phyloP scores from a whole-genome alignment of 805 yeast genomes.

The Barnettozyma wickerhamii region DNA sequence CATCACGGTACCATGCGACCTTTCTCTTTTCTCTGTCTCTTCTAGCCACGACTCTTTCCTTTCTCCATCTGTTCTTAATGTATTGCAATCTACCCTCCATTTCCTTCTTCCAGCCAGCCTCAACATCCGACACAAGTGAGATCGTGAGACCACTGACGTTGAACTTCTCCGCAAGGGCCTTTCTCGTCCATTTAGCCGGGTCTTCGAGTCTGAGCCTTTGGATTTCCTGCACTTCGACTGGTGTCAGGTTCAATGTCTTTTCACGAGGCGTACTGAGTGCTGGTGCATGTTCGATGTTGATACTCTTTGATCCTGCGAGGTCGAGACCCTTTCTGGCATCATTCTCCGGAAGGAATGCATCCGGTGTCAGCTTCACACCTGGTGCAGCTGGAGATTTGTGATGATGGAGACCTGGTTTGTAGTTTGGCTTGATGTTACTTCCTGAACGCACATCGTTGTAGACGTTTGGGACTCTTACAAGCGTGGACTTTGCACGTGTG shows the following conservation, averaged over 20 bases:
- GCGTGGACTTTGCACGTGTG: constrained; percentile 6
- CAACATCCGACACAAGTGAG: constrained; percentile 46
- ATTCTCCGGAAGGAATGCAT: constrained; percentile 56
- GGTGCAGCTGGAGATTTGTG: constrained; percentile 59
- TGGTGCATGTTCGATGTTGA: constrained; percentile 30
- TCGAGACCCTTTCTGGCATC: constrained; percentile 50
- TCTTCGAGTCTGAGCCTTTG: constrained; percentile 48
- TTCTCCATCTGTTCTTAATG: constrained; percentile 48
- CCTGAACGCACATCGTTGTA: constrained; percentile 64
- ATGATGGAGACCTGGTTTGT: constrained; percentile 53
- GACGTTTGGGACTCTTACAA: constrained; percentile 42
- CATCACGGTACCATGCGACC: constrained; percentile 53
- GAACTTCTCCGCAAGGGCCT: constrained; percentile 56
- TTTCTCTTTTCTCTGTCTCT: constrained; percentile 56
- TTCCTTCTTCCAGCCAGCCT: constrained; percentile 35
- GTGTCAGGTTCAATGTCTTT: constrained; percentile 51
- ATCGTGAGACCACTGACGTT: constrained; percentile 48
- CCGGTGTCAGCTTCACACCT: constrained; percentile 55
- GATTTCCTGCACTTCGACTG: constrained; percentile 55
- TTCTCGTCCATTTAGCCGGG: constrained; percentile 61
- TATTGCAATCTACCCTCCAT: constrained; percentile 42
- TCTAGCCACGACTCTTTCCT: constrained; percentile 43
- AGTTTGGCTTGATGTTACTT: constrained; percentile 49
- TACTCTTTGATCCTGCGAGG: constrained; percentile 23
- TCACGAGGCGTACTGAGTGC: constrained; percentile 34